phyloP scores from a whole-genome alignment of 495 filamentous ascomycete species.

The Amorphotheca resinae region DNA sequence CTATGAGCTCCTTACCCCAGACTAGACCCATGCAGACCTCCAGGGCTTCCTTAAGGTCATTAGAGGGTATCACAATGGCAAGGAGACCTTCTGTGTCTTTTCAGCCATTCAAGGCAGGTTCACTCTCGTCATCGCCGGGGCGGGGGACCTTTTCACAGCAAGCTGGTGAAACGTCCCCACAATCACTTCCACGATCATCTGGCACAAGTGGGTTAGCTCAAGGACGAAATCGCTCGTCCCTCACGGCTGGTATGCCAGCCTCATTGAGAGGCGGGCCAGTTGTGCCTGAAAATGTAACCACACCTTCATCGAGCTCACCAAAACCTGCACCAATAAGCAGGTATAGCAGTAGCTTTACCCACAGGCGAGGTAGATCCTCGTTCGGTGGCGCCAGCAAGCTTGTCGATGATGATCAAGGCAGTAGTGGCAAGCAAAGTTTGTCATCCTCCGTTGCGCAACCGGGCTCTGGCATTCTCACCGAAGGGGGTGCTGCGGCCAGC shows the following conservation, averaged over 20 bases:
- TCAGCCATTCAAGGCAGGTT: constrained; percentile 89
- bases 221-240: constrained; percentile 51
- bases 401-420: constrained; percentile 71
- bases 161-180: constrained; percentile 42
- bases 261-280: constrained; percentile 43
- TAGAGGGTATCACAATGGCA: constrained; percentile 30
- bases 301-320: constrained; percentile 58
- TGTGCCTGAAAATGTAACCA: constrained; percentile 44
- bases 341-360: constrained; percentile 79
- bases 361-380: constrained; percentile 64
- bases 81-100: constrained; percentile 78
- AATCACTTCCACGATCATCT: constrained; percentile 38
- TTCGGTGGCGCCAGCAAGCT: constrained; percentile 52
- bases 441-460: constrained; percentile 73
- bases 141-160: constrained; percentile 8
- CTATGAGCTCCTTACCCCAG: constrained; percentile 45
- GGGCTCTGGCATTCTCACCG: constrained; percentile 69
- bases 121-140: constrained; percentile 78
- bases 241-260: constrained; percentile 52
- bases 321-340: constrained; percentile 56
- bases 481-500: constrained; percentile 55
- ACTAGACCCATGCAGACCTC: constrained; percentile 45
- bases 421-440: constrained; percentile 77
- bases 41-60: constrained; percentile 44
- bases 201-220: constrained; percentile 45